phyloP scores from a whole-genome alignment of 1,284 basidiomycete species.

The Waitea zeae region DNA sequence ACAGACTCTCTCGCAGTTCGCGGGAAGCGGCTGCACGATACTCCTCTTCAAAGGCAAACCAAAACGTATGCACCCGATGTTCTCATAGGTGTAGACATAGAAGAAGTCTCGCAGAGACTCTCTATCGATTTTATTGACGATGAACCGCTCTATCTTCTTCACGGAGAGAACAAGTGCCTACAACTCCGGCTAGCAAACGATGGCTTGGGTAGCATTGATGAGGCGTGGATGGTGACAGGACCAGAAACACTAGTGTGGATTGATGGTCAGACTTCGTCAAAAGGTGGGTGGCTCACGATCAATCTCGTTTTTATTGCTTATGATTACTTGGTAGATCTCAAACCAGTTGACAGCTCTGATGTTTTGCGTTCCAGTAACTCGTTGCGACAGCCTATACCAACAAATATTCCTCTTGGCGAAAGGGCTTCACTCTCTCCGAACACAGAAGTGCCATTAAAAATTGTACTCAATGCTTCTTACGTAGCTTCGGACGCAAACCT shows the following conservation, averaged over 20 bases:
- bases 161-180: slow-evolving; percentile 44
- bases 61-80: slow-evolving; percentile 51
- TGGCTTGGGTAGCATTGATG: slow-evolving; percentile 35
- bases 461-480: slow-evolving; percentile 1
- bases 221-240: slow-evolving; percentile 51
- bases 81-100: slow-evolving; percentile 34
- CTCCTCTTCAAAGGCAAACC: slow-evolving; percentile 43
- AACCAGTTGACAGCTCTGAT: no score
- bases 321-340: no score
- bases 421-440: no score
- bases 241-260: slow-evolving; percentile 47
- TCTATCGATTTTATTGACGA: slow-evolving; percentile 36
- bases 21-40: slow-evolving; percentile 53
- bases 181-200: slow-evolving; percentile 42
- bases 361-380: no score
- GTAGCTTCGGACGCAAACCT: slow-evolving; percentile 27
- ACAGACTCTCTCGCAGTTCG: slow-evolving; percentile 43
- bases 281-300: slow-evolving; percentile 31
- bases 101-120: slow-evolving; percentile 40
- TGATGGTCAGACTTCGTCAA: slow-evolving; percentile 8
- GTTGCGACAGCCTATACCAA: no score
- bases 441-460: no score
- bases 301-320: no score
- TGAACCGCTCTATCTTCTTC: slow-evolving; percentile 26
- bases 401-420: no score